Evolutionary conservation across 805 yeast genomes (phyloP).

Genomic region (Barnettozyma salicaria): DNA sequence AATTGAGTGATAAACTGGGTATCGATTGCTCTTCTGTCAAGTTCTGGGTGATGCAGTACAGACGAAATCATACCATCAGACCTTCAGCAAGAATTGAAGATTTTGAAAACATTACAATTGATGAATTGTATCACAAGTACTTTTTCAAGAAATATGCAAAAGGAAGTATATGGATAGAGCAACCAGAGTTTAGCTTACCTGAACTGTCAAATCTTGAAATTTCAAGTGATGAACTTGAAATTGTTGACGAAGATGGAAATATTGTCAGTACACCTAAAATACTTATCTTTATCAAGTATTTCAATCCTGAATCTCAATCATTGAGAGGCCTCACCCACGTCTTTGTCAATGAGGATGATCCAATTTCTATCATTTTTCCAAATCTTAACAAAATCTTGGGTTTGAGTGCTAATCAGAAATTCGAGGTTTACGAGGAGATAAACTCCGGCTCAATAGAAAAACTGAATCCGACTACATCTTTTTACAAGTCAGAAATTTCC

Average conservation of each 20-base stretch:
- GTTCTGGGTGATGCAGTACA: constrained; percentile 58
- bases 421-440: constrained; percentile 54
- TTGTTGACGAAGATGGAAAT: constrained; percentile 15
- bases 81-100: constrained; percentile 40
- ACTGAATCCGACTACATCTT: constrained; percentile 32
- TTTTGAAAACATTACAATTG: constrained; percentile 37
- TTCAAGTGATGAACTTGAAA: constrained; percentile 8
- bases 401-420: constrained; percentile 28
- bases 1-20: constrained; percentile 42
- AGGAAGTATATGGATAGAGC: constrained; percentile 63
- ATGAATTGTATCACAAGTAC: constrained; percentile 42
- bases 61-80: constrained; percentile 69
- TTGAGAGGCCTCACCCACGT: constrained; percentile 64
- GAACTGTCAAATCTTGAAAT: constrained; percentile 18
- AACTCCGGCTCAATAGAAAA: constrained; percentile 46
- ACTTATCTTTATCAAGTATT: constrained; percentile 54
- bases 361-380: constrained; percentile 36
- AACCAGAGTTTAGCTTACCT: constrained; percentile 30
- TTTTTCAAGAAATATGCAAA: constrained; percentile 43
- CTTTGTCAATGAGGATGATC: constrained; percentile 43
- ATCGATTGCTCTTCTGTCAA: constrained; percentile 36
- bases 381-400: constrained; percentile 38
- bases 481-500: constrained; percentile 51
- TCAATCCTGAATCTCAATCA: constrained; percentile 48
- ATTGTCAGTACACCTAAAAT: constrained; percentile 24